phyloP scores from a whole-genome alignment of 768 basidiomycete genomes.

The Xerocomellus amylosporus region DNA sequence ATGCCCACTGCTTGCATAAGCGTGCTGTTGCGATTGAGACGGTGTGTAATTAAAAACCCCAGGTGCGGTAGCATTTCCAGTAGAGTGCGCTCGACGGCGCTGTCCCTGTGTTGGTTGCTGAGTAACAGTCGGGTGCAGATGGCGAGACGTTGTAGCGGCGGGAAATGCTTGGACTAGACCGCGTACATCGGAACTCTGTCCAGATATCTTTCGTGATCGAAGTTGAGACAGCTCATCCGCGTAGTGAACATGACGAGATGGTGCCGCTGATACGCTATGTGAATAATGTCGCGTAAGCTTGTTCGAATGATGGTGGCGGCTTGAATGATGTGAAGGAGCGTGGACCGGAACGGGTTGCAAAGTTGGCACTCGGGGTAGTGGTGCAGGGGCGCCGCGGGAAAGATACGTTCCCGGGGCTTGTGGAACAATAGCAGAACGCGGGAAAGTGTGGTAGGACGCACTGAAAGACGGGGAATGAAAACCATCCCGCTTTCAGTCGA shows the following conservation, averaged over 20 bases:
- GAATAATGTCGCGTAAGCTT: slow-evolving; percentile 3
- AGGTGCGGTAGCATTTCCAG: slow-evolving; percentile 10
- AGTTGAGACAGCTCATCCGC: slow-evolving; percentile 11
- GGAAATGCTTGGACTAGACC: background rate
- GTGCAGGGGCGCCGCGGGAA: background rate
- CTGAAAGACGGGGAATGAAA: slow-evolving; percentile 19
- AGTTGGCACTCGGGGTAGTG: slow-evolving; percentile 2
- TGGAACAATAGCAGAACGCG: slow-evolving; percentile 17
- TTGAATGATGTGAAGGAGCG: slow-evolving; percentile 6
- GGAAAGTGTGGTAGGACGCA: slow-evolving; percentile 27
- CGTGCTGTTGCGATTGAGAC: slow-evolving; percentile 4
- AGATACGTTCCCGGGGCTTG: background rate
- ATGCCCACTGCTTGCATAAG: slow-evolving; percentile 14
- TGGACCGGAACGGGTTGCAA: slow-evolving; percentile 1
- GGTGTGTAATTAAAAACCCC: background rate
- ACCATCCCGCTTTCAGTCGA: slow-evolving; percentile 4
- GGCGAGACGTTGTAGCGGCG: background rate
- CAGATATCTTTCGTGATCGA: slow-evolving; percentile 10
- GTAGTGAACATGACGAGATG: slow-evolving; percentile 29
- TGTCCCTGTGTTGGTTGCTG: slow-evolving; percentile 10
- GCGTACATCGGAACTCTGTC: slow-evolving; percentile 1
- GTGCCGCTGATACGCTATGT: slow-evolving; percentile 12
- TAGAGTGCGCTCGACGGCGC: slow-evolving; percentile 23
- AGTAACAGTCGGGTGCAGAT: background rate
- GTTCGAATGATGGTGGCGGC: background rate